These are phyloP conservation scores for Inga oerstediana DNA, from an alignment of 306 rosid species.

Conservation along the genomic window DNA sequence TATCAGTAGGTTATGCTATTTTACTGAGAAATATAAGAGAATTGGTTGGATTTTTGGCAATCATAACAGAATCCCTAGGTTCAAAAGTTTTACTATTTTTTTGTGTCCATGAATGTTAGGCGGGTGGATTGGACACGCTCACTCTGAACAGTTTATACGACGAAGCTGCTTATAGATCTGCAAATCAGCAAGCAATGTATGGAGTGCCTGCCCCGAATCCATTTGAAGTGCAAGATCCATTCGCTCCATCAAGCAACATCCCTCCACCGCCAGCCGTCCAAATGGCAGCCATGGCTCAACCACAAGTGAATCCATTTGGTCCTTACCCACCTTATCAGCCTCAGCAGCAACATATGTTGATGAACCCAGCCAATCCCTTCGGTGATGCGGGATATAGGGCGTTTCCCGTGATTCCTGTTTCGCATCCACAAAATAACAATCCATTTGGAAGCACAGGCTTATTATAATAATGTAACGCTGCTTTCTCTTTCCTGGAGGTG, in stretches of 20 bases:
- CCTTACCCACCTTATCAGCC: conserved; percentile 64
- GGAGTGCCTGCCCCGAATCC: conserved; percentile 96
- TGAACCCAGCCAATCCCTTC: conserved; percentile 86
- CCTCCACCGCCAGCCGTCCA: conserved; percentile 74
- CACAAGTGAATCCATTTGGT: conserved; percentile 89
- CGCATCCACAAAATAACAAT: conserved; percentile 76
- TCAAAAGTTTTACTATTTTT: conserved; percentile 16
- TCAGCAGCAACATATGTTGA: conserved; percentile 68
- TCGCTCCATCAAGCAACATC: conserved; percentile 63
- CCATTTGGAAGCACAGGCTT: conserved; percentile 95
- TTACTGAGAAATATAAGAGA: neutral
- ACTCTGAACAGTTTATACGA: conserved; percentile 87
- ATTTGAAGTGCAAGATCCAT: conserved; percentile 90
- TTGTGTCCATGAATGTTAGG: conserved; percentile 53
- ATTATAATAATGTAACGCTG: conserved; percentile 45
- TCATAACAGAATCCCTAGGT: conserved; percentile 14
- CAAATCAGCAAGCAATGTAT: conserved; percentile 78
- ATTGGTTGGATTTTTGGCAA: neutral
- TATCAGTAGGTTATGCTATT: neutral
- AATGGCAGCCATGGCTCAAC: conserved; percentile 73
- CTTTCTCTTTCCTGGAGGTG: conserved; percentile 14
- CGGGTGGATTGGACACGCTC: conserved; percentile 95
- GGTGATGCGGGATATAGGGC: conserved; percentile 84
- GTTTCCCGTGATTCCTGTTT: conserved; percentile 54
- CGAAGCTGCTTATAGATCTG: conserved; percentile 83